Evolutionary conservation across 352 stramenopile species (phyloP).

Genomic region (Phytophthora chlamydospora): DNA sequence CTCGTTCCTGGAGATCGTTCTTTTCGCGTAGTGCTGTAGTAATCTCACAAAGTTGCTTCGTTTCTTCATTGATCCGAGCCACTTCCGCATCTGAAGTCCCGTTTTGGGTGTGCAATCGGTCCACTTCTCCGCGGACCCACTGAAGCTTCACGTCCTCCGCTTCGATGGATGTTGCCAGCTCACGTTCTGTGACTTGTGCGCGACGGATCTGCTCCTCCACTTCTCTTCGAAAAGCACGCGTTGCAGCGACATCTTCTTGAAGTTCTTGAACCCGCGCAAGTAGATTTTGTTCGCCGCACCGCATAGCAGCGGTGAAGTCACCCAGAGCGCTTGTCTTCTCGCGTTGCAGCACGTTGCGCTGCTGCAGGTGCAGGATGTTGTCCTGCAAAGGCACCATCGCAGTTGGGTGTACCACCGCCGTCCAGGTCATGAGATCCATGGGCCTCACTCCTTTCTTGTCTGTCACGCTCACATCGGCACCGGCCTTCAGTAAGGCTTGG

Average conservation of each 20-base stretch:
- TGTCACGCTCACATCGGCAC: constrained; percentile 27
- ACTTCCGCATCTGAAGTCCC: constrained; percentile 27
- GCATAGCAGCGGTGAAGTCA: constrained; percentile 13
- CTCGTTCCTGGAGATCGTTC: constrained; percentile 14
- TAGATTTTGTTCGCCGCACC: constrained; percentile 11
- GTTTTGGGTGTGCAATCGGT: constrained; percentile 32
- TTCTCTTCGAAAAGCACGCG: constrained; percentile 29
- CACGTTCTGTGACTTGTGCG: constrained; percentile 21
- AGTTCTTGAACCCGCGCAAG: constrained; percentile 5
- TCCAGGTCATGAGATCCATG: constrained; percentile 46
- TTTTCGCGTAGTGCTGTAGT: constrained; percentile 15
- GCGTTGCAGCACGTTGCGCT: constrained; percentile 19
- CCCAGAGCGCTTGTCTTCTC: constrained; percentile 21
- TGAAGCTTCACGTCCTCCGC: constrained; percentile 25
- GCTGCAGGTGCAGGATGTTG: constrained; percentile 30
- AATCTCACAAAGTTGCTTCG: too few relatives aligned
- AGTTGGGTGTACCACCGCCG: constrained; percentile 32
- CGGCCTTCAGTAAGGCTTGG: constrained; percentile 32
- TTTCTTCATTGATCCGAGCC: constrained; percentile 21
- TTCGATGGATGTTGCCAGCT: constrained; percentile 23
- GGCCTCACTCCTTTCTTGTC: constrained; percentile 45
- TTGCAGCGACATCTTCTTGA: constrained; percentile 23
- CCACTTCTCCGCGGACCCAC: constrained; percentile 32
- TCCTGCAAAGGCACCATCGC: constrained; percentile 42
- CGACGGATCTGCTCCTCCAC: constrained; percentile 33